These are phyloP conservation scores for Thermothielavioides terrestris DNA, from an alignment of 495 filamentous ascomycete genomes.

Conservation along the genomic window DNA sequence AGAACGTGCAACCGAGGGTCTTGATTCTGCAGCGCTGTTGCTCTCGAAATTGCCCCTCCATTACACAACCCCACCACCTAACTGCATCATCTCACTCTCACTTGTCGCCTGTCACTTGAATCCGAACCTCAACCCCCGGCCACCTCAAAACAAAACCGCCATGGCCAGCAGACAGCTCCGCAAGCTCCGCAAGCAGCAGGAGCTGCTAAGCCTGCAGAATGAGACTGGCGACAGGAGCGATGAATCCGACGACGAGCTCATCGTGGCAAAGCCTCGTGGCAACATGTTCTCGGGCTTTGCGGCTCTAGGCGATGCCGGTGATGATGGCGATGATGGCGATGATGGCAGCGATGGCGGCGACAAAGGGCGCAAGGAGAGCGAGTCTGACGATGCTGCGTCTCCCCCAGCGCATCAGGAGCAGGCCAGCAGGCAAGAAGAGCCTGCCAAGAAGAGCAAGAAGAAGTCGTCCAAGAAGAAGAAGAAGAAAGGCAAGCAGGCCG, in stretches of 20 bases:
- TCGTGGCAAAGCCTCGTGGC: constrained; percentile 30
- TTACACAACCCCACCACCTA: too few species aligned
- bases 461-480: constrained; percentile 52
- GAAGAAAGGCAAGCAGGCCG: constrained; percentile 41
- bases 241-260: constrained; percentile 37
- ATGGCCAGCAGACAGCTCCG: constrained; percentile 80
- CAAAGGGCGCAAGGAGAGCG: constrained; percentile 31
- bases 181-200: constrained; percentile 65
- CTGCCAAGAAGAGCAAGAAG: constrained; percentile 52
- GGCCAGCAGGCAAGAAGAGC: constrained; percentile 27
- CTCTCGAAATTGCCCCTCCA: too few species aligned
- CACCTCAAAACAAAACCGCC: neutral
- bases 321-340: constrained; percentile 28
- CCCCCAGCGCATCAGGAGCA: constrained; percentile 43
- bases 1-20: too few species aligned
- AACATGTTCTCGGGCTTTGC: constrained; percentile 44
- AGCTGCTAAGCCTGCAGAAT: constrained; percentile 34
- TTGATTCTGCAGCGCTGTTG: too few species aligned
- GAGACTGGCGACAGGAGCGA: constrained; percentile 34
- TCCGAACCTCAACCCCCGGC: too few species aligned
- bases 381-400: constrained; percentile 29
- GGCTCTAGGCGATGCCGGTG: constrained; percentile 35
- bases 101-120: neutral
- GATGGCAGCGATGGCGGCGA: constrained; percentile 39
- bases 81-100: neutral